These are phyloP conservation scores for Penicillium nucicola DNA, from an alignment of 495 filamentous ascomycete genomes.

Conservation along the genomic window DNA sequence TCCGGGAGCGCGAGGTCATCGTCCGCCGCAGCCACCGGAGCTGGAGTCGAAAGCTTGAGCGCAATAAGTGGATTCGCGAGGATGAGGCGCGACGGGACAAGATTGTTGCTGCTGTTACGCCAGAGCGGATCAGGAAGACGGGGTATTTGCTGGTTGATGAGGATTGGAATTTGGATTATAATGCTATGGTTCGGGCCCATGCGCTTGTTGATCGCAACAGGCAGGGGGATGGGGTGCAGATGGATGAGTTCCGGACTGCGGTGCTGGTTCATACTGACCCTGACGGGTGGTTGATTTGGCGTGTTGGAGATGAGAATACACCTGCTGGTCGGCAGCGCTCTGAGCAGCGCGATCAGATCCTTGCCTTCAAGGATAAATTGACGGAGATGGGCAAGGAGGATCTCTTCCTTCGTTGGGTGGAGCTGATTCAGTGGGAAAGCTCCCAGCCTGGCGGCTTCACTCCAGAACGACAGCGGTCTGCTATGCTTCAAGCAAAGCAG, in stretches of 20 bases:
- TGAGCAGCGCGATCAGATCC: conserved; percentile 55
- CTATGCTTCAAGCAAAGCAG: conserved; percentile 61
- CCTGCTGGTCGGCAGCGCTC: conserved; percentile 47
- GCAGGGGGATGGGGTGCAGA: conserved; percentile 45
- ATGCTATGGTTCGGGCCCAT: conserved; percentile 66
- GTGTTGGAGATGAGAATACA: conserved; percentile 49
- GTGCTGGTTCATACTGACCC: conserved; percentile 63
- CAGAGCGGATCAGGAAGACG: conserved; percentile 64
- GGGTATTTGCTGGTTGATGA: conserved; percentile 75
- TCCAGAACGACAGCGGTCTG: conserved; percentile 59
- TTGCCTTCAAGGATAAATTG: conserved; percentile 69
- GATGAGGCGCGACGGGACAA: conserved; percentile 47
- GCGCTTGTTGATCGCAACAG: conserved; percentile 49
- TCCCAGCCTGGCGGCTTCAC: conserved; percentile 70
- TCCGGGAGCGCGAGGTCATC: conserved; percentile 68
- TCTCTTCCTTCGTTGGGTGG: conserved; percentile 82
- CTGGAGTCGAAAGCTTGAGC: conserved; percentile 34
- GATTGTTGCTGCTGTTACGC: conserved; percentile 61
- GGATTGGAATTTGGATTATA: conserved; percentile 80
- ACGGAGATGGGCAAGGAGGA: conserved; percentile 72
- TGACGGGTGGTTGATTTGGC: conserved; percentile 64
- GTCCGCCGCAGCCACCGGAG: conserved; percentile 59
- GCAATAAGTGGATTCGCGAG: conserved; percentile 43
- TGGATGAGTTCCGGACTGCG: conserved; percentile 57
- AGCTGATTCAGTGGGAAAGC: conserved; percentile 80